Evolutionary conservation across 257 asterid species (phyloP), one percentile per base, ranked within the genome.

Genomic region (Fraxinus americana): DNA sequence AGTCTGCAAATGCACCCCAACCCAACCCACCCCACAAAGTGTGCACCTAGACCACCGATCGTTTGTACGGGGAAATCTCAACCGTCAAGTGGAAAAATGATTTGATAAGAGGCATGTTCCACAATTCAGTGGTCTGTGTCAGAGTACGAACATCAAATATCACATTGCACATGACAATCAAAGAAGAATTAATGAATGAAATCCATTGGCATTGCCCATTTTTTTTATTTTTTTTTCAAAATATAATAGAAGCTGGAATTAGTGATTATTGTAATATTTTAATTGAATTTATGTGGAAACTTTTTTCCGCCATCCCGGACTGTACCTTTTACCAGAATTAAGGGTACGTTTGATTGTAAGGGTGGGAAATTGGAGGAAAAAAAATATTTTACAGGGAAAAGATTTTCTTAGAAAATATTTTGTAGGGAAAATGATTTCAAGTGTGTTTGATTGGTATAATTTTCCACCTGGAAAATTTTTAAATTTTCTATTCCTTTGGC

Each of bases 1-100:
- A 75, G n/a, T n/a, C n/a, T n/a, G n/a, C n/a, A n/a, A 82, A 78
- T 75, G 72, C 80, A 25, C 68, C 34, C 23, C 23, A 1, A 50
- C 23, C 23, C 57, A 19, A 0, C 17, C 54, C 14, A 45, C 54
- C 61, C 23, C 8, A 50, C 21, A 54, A 54, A 54, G 65, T 7
- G 27, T 61, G 32, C 29, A 61, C 16, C 68, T 23, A 34, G 68
- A 61, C 68, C 34, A 21, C 34, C 34, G 32, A 25, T 61, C 13
- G 32, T 3, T 54, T 17, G 68, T 61, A 61, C 34, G 68, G 32
- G 34, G 23, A 61, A 61, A 61, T 23, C 34, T 61, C 68, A 61
- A 25, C 68, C 68, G 68, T 23, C 68, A 4, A 61, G 65, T 61
- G 68, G 68, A 23, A 23, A 59, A 61, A 21, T 61, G 68, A 61